These are phyloP conservation scores for Paraphoma chrysanthemicola DNA, from an alignment of 2,329 filamentous ascomycete species.

Conservation along the genomic window DNA sequence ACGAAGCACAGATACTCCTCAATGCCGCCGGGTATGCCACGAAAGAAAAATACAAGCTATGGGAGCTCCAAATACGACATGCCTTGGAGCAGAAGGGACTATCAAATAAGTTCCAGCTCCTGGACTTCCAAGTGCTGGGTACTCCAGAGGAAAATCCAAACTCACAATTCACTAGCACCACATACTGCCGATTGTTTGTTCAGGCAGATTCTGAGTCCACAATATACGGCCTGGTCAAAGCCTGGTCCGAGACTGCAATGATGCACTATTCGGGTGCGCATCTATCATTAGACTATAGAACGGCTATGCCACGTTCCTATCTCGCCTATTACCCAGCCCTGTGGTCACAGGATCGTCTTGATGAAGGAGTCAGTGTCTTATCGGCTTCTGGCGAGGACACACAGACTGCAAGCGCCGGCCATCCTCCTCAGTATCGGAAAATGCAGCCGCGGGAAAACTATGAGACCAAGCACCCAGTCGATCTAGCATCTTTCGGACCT, in stretches of 20 bases:
- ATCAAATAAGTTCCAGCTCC: too few species aligned
- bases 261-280: conserved; percentile 27
- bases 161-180: background rate
- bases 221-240: background rate
- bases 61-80: too few species aligned
- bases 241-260: background rate
- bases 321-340: conserved; percentile 16
- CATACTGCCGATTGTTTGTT: background rate
- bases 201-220: background rate
- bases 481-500: conserved; percentile 36
- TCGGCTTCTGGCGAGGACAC: conserved; percentile 14
- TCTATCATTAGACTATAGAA: conserved; percentile 47
- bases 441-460: conserved; percentile 25
- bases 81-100: too few species aligned
- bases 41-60: too few species aligned
- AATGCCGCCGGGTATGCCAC: too few species aligned
- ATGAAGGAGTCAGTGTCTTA: conserved; percentile 21
- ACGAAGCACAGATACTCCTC: conserved; percentile 29
- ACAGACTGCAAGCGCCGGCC: background rate
- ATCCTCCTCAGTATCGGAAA: background rate
- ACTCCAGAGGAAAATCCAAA: background rate
- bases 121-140: background rate
- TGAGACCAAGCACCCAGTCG: conserved; percentile 32
- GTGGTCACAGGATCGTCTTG: conserved; percentile 1
- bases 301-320: conserved; percentile 41